Conservation (phyloP, 2,329 filamentous ascomycete genomes). For the Arthrobotrys musiformis region DNA sequence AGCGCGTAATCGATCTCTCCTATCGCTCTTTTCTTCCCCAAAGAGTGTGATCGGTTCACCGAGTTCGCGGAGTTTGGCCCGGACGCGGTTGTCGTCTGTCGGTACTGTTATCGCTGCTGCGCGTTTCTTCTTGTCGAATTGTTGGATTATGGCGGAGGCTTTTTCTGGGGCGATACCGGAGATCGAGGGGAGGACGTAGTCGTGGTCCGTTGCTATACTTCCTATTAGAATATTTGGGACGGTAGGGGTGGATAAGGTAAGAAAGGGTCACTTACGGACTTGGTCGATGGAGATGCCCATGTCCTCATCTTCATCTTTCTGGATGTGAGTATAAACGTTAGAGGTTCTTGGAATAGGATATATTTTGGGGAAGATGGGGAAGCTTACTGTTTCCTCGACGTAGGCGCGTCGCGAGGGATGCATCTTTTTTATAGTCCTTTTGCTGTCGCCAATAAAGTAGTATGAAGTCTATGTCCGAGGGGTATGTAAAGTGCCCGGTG, state of each 20-base stretch:
- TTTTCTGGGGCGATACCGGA: slow-evolving; percentile 80
- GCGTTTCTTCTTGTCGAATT: slow-evolving; percentile 90
- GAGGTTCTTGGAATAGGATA: slow-evolving; percentile 29
- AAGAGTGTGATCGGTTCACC: slow-evolving; percentile 96
- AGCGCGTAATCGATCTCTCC: slow-evolving; percentile 85
- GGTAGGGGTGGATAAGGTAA: slow-evolving; percentile 60
- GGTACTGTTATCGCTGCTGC: slow-evolving; percentile 90
- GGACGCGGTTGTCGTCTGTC: slow-evolving; percentile 89
- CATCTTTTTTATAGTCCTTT: slow-evolving; percentile 18
- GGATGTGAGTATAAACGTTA: slow-evolving; percentile 60
- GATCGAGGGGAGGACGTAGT: slow-evolving; percentile 80
- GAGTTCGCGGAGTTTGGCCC: slow-evolving; percentile 80
- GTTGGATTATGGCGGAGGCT: slow-evolving; percentile 83
- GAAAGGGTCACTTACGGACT: slow-evolving; percentile 68
- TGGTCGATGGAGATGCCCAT: slow-evolving; percentile 72
- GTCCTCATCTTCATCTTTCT: slow-evolving; percentile 66
- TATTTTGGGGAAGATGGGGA: not conserved
- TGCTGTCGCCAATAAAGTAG: not conserved
- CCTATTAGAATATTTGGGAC: not conserved
- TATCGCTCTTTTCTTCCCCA: slow-evolving; percentile 85
- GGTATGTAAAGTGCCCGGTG: no score
- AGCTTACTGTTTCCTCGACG: slow-evolving; percentile 55
- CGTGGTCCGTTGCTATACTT: slow-evolving; percentile 74
- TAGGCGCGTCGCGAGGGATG: slow-evolving; percentile 55
- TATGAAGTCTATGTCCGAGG: not conserved